Percentiles rank a stretch among this genome's conserved stretches.
Conservation (phyloP, 2,329 filamentous ascomycete species). For the Xylariaceae sp. region DNA sequence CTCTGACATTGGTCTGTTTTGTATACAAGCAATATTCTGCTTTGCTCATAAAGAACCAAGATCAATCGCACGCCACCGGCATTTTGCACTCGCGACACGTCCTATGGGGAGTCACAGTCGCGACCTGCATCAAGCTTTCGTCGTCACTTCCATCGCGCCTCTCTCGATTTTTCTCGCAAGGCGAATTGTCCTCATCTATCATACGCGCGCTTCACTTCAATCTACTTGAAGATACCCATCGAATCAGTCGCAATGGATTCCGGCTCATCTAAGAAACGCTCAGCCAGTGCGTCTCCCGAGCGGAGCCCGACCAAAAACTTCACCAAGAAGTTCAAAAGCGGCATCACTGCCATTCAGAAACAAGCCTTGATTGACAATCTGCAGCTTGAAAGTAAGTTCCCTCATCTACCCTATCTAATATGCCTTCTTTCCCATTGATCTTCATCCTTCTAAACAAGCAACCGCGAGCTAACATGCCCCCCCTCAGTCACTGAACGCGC, state of each 20-base stretch:
- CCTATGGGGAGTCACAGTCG: background rate
- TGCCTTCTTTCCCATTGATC: background rate
- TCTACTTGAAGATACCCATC: slow-evolving; percentile 1
- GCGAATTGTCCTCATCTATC: slow-evolving; percentile 1
- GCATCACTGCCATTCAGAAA: slow-evolving; percentile 70
- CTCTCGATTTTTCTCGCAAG: background rate
- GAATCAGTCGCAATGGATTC: slow-evolving; percentile 23
- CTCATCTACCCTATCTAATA: no score
- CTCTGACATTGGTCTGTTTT: no score
- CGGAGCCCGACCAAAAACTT: slow-evolving; percentile 63
- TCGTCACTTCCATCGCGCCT: no score
- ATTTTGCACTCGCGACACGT: slow-evolving; percentile 8
- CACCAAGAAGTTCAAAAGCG: slow-evolving; percentile 58
- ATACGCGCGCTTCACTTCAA: slow-evolving; percentile 2
- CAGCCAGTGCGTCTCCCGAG: slow-evolving; percentile 33
- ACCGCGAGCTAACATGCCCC: slow-evolving; percentile 12
- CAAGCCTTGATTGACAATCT: slow-evolving; percentile 86
- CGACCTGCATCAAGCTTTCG: no score
- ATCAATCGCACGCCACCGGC: no score
- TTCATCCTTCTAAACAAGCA: background rate
- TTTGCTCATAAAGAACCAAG: no score
- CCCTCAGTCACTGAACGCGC: slow-evolving; percentile 41
- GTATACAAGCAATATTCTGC: no score
- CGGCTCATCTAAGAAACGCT: slow-evolving; percentile 37
- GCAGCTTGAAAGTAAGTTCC: slow-evolving; percentile 73